Base-by-base conservation (phyloP, 2,329 filamentous ascomycete species). In the Xylogone sp. region DNA sequence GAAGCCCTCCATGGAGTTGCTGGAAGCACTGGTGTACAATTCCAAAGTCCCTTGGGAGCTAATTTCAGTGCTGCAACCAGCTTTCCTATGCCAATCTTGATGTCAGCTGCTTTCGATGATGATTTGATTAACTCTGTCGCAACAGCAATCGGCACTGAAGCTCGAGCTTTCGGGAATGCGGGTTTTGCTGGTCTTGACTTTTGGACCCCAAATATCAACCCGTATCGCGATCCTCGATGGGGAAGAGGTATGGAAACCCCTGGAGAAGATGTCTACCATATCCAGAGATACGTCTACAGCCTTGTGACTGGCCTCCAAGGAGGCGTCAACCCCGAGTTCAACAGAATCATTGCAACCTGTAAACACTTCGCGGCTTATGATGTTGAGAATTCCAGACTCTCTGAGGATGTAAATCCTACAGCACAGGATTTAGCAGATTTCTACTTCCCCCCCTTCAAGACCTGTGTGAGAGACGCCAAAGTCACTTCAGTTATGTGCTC, bases 201-300 rank as follows among this genome's bases (percentile, higher is more conserved):
- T 61, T 85, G 80, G 76, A 82, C 83, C 0, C 83, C 84, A 0
- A 85, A 86, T 59, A 82, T 86, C 65, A 86, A 85, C 59, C 74
- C 79, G 0, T 86, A 79, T 68, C 75, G 76, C 22, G 81, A 84
- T 59, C 81, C 82, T 0, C 69, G 83, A 42, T 83, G 81, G 81
- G 81, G 81, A 1, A 70, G 81, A 9, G 81, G 81, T 0, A 73
- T 77, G 54, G 78, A 84, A 59, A 83, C 81, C 0, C 81, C 82
- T 0, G 79, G 80, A 3, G 81, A 83, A 60, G 80, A 84, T 55
- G 68, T 75, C 0, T 71, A 74, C 46, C 73, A 73, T 34, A 68
- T 83, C 13, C 69, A 72, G 9, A 65, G 65, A 4, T 84, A 82
- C 51, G 76, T 79, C 2, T 71, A 75, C 46, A 71, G 74, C 45